Base-by-base conservation (phyloP, 2,329 filamentous ascomycete species). In the Botrytis fragariae region DNA sequence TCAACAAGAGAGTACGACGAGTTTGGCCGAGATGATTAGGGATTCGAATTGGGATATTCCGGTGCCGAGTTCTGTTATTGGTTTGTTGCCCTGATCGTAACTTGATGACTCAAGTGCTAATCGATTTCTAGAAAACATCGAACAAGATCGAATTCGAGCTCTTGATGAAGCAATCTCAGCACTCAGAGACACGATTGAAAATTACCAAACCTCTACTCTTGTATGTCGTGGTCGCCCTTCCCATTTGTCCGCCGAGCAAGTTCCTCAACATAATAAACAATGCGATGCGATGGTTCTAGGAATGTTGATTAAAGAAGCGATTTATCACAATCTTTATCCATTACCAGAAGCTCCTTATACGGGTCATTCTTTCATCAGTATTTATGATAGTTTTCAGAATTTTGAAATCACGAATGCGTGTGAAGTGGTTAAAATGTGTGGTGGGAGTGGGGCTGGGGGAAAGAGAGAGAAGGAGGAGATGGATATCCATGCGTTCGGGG, bases 241-340 rank as follows among this genome's bases (percentile, higher is more conserved):
- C 1, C 37, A 57, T 9, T 29, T 54, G 2, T 8, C 37, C 0
- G 20, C 12, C 1, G 37, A 32, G 3, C 35, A 54, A n/a, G n/a
- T 57, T 2, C 35, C n/a, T 20, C 44, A 54, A 35, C 70, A 73
- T 25, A 54, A 68, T 14, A 69, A 61, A 42, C 51, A 45, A 51
- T 73, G 72, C 37, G 65, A 73, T n/a, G 54, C 72, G 20, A 70
- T 70, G 72, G 44, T 63, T 7, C 18, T 73, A 0, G 72, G 67
- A 25, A 62, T 51, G 35, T 29, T 73, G 1, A 63, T 70, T 2
- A 70, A 70, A 42, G 65, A 63, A 45, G 65, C 71, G 25, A 39
- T 48, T 22, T 29, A 39, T 10, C 60, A 64, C 32, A 45, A 64
- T 32, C 44, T 71, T 9, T 71, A 71, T 37, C 69, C 69, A 12